Conservation (phyloP, 768 basidiomycete genomes). For the Russula foetens region DNA sequence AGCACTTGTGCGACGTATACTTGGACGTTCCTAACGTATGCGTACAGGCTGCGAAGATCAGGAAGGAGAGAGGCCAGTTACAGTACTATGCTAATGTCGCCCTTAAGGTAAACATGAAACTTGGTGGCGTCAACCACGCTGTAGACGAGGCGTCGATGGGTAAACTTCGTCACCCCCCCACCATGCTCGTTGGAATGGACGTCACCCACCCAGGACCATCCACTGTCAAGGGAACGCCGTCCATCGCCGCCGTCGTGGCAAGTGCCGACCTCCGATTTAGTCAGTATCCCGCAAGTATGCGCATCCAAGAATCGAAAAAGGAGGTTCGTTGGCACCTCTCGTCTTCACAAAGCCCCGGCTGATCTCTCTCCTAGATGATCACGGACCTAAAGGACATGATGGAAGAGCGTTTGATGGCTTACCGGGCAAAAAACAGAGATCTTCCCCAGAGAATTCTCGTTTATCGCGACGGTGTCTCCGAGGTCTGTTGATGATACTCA, state of each 20-base stretch:
- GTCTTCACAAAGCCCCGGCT: background rate
- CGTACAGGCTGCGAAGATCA: slow-evolving; percentile 62
- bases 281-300: slow-evolving; percentile 43
- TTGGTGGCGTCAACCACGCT: slow-evolving; percentile 45
- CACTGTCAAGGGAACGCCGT: slow-evolving; percentile 48
- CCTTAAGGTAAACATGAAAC: slow-evolving; percentile 47
- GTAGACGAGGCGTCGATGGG: slow-evolving; percentile 32
- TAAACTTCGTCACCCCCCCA: slow-evolving; percentile 35
- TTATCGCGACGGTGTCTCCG: slow-evolving; percentile 74
- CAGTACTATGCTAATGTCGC: slow-evolving; percentile 52
- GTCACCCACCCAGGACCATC: slow-evolving; percentile 78
- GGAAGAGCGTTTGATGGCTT: slow-evolving; percentile 37
- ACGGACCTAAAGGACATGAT: slow-evolving; percentile 43
- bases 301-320: slow-evolving; percentile 52
- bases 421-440: slow-evolving; percentile 28
- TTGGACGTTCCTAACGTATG: slow-evolving; percentile 57
- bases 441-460: slow-evolving; percentile 43
- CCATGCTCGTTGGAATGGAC: slow-evolving; percentile 52
- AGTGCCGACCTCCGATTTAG: slow-evolving; percentile 37
- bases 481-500: slow-evolving; percentile 34
- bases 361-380: slow-evolving; percentile 33
- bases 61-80: slow-evolving; percentile 49
- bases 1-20: slow-evolving; percentile 43
- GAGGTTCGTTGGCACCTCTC: slow-evolving; percentile 40
- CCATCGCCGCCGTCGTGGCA: slow-evolving; percentile 48